Conservation (phyloP, 1,284 basidiomycete genomes). For the Marasmius fiardii region DNA sequence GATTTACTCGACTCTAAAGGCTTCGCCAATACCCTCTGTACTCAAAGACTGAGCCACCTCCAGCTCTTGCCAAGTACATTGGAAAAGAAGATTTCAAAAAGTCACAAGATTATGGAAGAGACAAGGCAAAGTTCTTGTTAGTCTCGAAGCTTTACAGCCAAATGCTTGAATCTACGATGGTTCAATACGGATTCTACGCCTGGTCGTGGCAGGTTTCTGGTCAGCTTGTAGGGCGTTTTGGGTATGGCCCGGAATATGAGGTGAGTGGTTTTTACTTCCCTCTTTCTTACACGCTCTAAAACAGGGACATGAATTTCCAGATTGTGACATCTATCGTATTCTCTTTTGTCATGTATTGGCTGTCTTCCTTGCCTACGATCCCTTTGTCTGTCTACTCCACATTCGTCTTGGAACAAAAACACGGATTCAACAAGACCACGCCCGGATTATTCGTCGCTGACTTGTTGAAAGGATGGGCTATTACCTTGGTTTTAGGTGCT, state of each 20-base stretch:
- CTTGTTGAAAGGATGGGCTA: conserved; percentile 74
- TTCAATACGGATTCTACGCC: conserved; percentile 78
- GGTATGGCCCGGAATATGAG: conserved; percentile 67
- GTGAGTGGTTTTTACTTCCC: conserved; percentile 32
- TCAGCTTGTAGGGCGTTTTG: conserved; percentile 43
- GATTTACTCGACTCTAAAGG: too few relatives aligned
- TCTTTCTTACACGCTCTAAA: conserved; percentile 6
- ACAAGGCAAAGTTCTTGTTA: conserved; percentile 88
- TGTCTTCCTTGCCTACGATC: conserved; percentile 67
- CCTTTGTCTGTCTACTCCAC: conserved; percentile 83
- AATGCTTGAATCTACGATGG: conserved; percentile 63
- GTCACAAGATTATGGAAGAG: conserved; percentile 87
- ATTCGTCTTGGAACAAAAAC: conserved; percentile 92
- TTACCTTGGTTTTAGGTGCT: conserved; percentile 77
- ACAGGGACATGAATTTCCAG: conserved; percentile 27
- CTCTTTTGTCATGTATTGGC: conserved; percentile 61
- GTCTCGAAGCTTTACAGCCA: conserved; percentile 75
- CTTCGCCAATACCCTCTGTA: conserved; percentile 85
- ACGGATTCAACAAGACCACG: conserved; percentile 97
- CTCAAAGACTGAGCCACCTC: conserved; percentile 74
- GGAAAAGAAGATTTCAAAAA: conserved; percentile 77
- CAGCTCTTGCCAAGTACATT: conserved; percentile 73
- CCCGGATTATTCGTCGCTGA: conserved; percentile 73
- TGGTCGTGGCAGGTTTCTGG: conserved; percentile 75
- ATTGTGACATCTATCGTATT: conserved; percentile 86